Conservation (phyloP, 2,329 filamentous ascomycete species). For the Aureobasidium sp. region DNA sequence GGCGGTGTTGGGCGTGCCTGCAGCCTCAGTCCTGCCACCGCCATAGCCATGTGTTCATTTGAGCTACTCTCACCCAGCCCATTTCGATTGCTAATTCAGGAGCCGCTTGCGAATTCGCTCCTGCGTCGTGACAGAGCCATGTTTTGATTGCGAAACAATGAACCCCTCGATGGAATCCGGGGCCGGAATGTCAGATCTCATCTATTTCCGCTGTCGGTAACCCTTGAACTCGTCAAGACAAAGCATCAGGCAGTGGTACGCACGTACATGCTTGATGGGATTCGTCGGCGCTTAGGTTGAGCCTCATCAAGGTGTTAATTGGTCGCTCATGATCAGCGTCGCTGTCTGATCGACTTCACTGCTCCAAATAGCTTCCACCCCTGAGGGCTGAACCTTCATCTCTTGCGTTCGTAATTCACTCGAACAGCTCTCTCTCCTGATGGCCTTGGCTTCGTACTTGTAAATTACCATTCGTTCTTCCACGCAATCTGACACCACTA, state of each 20-base stretch:
- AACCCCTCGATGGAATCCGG: conserved; percentile 3
- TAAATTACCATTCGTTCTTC: not conserved
- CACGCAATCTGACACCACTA: not conserved
- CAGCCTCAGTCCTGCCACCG: not conserved
- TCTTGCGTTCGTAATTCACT: not conserved
- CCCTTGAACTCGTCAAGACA: not conserved
- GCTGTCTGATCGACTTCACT: not conserved
- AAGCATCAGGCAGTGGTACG: not conserved
- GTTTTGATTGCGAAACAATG: conserved; percentile 15
- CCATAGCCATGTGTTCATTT: conserved; percentile 13
- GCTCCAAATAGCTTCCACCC: not conserved
- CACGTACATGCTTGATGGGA: not conserved
- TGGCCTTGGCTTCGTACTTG: not conserved
- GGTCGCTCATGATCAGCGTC: not conserved
- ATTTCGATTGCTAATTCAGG: conserved; percentile 10
- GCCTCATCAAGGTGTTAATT: conserved; percentile 3
- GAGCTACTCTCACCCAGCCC: not conserved
- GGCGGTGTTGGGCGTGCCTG: not conserved
- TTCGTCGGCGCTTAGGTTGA: not conserved
- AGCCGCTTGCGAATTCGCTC: not conserved
- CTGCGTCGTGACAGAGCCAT: conserved; percentile 4
- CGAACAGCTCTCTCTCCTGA: not conserved
- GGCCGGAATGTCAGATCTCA: conserved; percentile 2
- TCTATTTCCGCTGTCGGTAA: not conserved
- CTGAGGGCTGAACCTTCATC: not conserved